phyloP scores from a whole-genome alignment of 1,284 basidiomycete genomes.

The Naganishia albida region DNA sequence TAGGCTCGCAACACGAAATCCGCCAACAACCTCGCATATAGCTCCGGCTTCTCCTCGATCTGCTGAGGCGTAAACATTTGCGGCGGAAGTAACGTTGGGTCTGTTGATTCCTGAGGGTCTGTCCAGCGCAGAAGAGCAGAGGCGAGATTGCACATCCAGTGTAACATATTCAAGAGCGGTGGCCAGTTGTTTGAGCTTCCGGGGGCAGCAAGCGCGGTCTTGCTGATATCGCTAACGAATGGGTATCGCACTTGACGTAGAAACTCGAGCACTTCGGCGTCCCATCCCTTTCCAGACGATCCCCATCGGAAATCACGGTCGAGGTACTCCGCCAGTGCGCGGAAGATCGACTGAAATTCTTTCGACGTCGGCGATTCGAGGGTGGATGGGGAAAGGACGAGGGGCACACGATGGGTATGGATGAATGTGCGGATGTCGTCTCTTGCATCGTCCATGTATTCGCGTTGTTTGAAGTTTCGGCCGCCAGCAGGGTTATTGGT shows the following conservation, averaged over 20 bases:
- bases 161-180: slow-evolving; percentile 71
- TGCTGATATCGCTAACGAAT: slow-evolving; percentile 68
- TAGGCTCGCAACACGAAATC: slow-evolving; percentile 25
- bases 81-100: slow-evolving; percentile 20
- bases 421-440: slow-evolving; percentile 73
- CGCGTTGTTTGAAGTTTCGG: slow-evolving; percentile 65
- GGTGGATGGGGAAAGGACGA: slow-evolving; percentile 62
- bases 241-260: slow-evolving; percentile 76
- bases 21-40: slow-evolving; percentile 18
- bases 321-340: slow-evolving; percentile 69
- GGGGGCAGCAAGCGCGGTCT: slow-evolving; percentile 78
- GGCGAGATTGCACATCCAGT: slow-evolving; percentile 76
- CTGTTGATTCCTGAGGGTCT: slow-evolving; percentile 40
- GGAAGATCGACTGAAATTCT: slow-evolving; percentile 77
- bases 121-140: slow-evolving; percentile 32
- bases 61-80: slow-evolving; percentile 59
- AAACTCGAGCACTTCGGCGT: slow-evolving; percentile 75
- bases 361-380: slow-evolving; percentile 74
- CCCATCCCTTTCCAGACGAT: slow-evolving; percentile 63
- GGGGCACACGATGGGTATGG: slow-evolving; percentile 62
- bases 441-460: slow-evolving; percentile 70
- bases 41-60: slow-evolving; percentile 27
- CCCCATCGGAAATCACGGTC: slow-evolving; percentile 64
- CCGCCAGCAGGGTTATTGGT: slow-evolving; percentile 10
- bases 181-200: slow-evolving; percentile 85